Evolutionary conservation across 441 rosid species (phyloP).

Genomic region (Adansonia gregorii): DNA sequence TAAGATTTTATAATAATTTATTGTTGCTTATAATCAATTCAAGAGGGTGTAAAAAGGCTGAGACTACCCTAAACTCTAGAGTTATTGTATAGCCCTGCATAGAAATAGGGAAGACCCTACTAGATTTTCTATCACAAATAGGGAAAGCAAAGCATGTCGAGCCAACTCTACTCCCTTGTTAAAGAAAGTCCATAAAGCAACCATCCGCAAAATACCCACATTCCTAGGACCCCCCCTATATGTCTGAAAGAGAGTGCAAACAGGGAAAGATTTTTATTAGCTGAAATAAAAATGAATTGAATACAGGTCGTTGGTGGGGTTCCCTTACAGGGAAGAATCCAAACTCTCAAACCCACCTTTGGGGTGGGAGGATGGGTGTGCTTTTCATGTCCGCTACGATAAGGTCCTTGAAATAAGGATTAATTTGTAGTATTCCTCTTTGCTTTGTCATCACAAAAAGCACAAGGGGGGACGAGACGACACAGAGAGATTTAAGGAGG

Average conservation of each 20-base stretch:
- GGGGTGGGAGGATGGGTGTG: slow-evolving; percentile 3
- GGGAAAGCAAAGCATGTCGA: slow-evolving; percentile 25
- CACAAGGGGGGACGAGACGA: slow-evolving; percentile 24
- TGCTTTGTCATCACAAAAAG: slow-evolving; percentile 32
- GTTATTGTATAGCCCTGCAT: slow-evolving; percentile 19
- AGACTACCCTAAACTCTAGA: slow-evolving; percentile 27
- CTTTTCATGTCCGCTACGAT: slow-evolving; percentile 36
- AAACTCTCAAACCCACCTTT: slow-evolving; percentile 25
- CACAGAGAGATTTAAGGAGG: slow-evolving; percentile 4
- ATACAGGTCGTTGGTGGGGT: slow-evolving; percentile 28
- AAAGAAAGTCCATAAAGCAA: slow-evolving; percentile 16
- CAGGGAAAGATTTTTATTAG: slow-evolving; percentile 34
- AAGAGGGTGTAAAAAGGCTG: slow-evolving; percentile 27
- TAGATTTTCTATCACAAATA: slow-evolving; percentile 31
- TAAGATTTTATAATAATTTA: neutral
- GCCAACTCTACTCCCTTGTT: slow-evolving; percentile 18
- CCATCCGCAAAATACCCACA: slow-evolving; percentile 1
- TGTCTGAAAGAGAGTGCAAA: slow-evolving; percentile 36
- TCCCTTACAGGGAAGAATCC: slow-evolving; percentile 38
- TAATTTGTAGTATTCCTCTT: slow-evolving; percentile 29
- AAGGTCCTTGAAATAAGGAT: slow-evolving; percentile 37
- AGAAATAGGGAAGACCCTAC: slow-evolving; percentile 2
- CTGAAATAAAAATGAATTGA: neutral
- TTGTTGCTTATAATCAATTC: neutral
- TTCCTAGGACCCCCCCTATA: slow-evolving; percentile 29